A percentile compares a stretch with the other conserved stretches of the same genome.
Conservation (phyloP, 1,139 yeast genomes). For the Pneumocystis jirovecii region DNA sequence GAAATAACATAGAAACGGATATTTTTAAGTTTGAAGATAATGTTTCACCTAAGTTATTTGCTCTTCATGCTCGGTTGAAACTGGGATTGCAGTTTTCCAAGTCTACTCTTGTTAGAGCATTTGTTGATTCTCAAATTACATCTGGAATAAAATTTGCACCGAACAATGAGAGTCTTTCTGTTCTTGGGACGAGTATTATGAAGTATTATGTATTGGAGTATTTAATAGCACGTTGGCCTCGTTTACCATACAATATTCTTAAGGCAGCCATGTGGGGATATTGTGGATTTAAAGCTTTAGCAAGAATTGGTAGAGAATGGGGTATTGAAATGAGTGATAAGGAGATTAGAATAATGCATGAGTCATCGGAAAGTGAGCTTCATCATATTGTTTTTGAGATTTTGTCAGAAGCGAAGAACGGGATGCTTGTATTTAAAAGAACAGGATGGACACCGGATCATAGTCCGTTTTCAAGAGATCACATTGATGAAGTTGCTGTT, state of each 20-base stretch:
- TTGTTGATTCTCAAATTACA: slow-evolving; percentile 19
- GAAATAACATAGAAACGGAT: background rate
- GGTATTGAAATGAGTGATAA: slow-evolving; percentile 56
- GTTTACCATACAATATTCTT: slow-evolving; percentile 70
- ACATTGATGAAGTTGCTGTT: slow-evolving; percentile 18
- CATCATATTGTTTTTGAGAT: background rate
- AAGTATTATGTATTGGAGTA: slow-evolving; percentile 64
- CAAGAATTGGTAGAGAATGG: slow-evolving; percentile 57
- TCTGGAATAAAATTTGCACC: slow-evolving; percentile 37
- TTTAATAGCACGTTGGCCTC: slow-evolving; percentile 62
- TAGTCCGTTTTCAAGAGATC: background rate
- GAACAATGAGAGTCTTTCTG: slow-evolving; percentile 55
- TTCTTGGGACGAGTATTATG: slow-evolving; percentile 64
- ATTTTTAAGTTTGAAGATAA: slow-evolving; percentile 27
- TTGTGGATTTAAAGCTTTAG: slow-evolving; percentile 49
- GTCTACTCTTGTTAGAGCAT: slow-evolving; percentile 13
- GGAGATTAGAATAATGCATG: slow-evolving; percentile 20
- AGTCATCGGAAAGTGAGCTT: slow-evolving; percentile 13
- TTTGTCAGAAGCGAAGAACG: slow-evolving; percentile 2
- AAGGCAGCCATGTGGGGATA: slow-evolving; percentile 61
- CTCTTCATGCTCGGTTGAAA: slow-evolving; percentile 56
- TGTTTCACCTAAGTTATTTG: slow-evolving; percentile 45
- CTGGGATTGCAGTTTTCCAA: slow-evolving; percentile 3
- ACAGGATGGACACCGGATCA: slow-evolving; percentile 16
- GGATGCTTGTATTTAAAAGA: slow-evolving; percentile 19